Evolutionary conservation across 306 rosid genomes (phyloP).

Genomic region (Aeschynomene evenia): DNA sequence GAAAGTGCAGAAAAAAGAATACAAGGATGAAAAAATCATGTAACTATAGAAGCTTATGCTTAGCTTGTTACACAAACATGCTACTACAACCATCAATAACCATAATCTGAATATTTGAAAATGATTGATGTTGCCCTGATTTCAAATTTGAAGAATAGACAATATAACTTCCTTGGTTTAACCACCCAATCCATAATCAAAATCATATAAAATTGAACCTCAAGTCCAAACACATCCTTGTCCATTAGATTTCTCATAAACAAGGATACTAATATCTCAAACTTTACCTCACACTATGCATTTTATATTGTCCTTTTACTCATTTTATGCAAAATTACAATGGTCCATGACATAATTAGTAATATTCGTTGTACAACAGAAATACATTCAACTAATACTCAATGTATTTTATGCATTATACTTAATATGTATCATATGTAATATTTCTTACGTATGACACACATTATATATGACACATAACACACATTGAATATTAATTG

Average conservation of each 20-base stretch:
- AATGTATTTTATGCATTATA: too few relatives aligned
- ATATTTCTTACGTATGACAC: too few relatives aligned
- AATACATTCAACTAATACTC: too few relatives aligned
- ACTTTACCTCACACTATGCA: constrained; percentile 1
- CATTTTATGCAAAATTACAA: constrained; percentile 16
- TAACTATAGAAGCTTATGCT: constrained; percentile 53
- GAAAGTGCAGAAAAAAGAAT: constrained; percentile 22
- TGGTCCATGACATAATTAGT: constrained; percentile 2
- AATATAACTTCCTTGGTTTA: constrained; percentile 19
- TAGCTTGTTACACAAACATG: constrained; percentile 25
- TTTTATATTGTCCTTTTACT: constrained; percentile 12
- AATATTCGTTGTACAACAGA: too few relatives aligned
- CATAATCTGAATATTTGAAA: constrained; percentile 23
- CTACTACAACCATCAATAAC: constrained; percentile 22
- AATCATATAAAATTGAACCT: constrained; percentile 23
- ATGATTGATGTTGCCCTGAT: constrained; percentile 28
- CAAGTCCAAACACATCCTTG: constrained; percentile 10
- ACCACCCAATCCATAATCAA: constrained; percentile 28
- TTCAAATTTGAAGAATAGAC: constrained; percentile 27
- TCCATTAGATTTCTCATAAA: constrained; percentile 22
- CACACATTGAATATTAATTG: too few relatives aligned
- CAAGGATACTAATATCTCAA: neutral
- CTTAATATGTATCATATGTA: too few relatives aligned
- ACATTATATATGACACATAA: too few relatives aligned
- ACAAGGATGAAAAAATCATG: constrained; percentile 32